These are phyloP conservation scores for Karstenula rhodostoma DNA, from an alignment of 2,329 filamentous ascomycete species.

Conservation along the genomic window DNA sequence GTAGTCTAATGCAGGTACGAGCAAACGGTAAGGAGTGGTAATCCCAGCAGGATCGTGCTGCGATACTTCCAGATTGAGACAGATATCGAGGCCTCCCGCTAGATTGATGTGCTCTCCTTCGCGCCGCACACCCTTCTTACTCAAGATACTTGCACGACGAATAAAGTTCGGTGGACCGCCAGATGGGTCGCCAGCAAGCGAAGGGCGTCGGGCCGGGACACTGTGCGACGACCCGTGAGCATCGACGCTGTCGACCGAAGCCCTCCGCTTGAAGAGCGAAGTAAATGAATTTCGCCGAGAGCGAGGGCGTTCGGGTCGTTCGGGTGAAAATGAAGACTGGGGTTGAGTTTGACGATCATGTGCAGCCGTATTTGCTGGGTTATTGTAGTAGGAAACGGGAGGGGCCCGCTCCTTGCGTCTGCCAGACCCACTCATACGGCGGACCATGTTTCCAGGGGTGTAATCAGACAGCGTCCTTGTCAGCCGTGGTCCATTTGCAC, in stretches of 20 bases:
- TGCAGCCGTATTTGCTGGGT: conserved; percentile 43
- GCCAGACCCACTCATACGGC: conserved; percentile 49
- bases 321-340: conserved; percentile 48
- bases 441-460: conserved; percentile 52
- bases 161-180: conserved; percentile 53
- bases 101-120: conserved; percentile 68
- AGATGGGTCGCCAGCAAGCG: conserved; percentile 21
- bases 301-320: conserved; percentile 40
- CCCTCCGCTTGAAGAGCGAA: conserved; percentile 44
- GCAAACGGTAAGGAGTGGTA: conserved; percentile 84
- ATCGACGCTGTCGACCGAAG: conserved; percentile 38
- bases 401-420: conserved; percentile 39
- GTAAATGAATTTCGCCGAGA: conserved; percentile 46
- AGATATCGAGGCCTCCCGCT: conserved; percentile 84
- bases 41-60: conserved; percentile 85
- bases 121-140: conserved; percentile 50
- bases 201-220: conserved; percentile 27
- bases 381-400: conserved; percentile 50
- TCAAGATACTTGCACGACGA: conserved; percentile 54
- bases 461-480: conserved; percentile 46
- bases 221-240: conserved; percentile 38
- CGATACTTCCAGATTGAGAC: conserved; percentile 88
- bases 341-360: conserved; percentile 40
- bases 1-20: conserved; percentile 78
- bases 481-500: conserved; percentile 29